Conservation (phyloP, 768 basidiomycete genomes). For the Auricularia sp. region DNA sequence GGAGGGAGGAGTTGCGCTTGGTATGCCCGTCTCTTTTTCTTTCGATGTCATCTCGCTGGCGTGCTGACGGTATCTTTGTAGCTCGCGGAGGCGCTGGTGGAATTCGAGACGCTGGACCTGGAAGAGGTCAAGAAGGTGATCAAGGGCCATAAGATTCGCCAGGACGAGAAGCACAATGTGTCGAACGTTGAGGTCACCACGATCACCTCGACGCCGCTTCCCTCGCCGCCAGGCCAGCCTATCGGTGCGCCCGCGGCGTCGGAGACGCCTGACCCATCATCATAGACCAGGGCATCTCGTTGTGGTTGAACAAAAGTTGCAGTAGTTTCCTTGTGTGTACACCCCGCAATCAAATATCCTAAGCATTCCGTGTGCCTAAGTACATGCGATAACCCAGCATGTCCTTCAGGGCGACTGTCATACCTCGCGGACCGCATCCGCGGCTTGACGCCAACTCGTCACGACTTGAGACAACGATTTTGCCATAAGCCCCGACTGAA, state of each 20-base stretch:
- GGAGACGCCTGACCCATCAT: too few species aligned
- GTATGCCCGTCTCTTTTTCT: constrained; percentile 29
- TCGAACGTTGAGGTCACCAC: constrained; percentile 1
- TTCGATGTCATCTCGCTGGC: constrained; percentile 7
- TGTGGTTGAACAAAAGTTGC: too few species aligned
- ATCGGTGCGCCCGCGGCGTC: background rate
- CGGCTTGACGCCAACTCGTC: too few species aligned
- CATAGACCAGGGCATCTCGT: too few species aligned
- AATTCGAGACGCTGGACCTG: constrained; percentile 85
- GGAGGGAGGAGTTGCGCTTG: constrained; percentile 65
- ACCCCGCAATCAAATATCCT: too few species aligned
- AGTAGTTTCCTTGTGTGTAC: too few species aligned
- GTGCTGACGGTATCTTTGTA: constrained; percentile 20
- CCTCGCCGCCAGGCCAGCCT: background rate
- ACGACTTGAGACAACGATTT: too few species aligned
- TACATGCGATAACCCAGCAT: too few species aligned
- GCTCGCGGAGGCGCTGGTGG: constrained; percentile 87
- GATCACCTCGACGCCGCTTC: background rate
- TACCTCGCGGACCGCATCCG: too few species aligned
- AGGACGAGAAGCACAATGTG: constrained; percentile 40
- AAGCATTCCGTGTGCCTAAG: too few species aligned
- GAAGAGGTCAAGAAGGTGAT: constrained; percentile 84
- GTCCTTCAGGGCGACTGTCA: too few species aligned
- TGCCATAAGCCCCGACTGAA: too few species aligned
- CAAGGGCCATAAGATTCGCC: constrained; percentile 70